phyloP scores from a whole-genome alignment of 2,329 filamentous ascomycete genomes.

The Alternaria brassicae region DNA sequence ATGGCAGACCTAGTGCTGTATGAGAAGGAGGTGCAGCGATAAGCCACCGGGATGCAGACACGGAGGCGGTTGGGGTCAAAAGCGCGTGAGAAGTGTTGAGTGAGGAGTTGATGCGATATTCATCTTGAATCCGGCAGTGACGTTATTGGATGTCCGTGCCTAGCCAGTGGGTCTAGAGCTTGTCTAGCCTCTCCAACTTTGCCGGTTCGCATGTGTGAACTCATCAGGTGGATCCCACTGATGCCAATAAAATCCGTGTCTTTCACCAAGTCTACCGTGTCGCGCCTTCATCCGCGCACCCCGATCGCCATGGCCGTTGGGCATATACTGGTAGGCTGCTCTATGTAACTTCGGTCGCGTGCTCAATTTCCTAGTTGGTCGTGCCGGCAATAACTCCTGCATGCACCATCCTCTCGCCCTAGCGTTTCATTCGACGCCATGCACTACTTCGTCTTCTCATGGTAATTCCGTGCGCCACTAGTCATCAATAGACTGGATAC shows the following conservation, averaged over 20 bases:
- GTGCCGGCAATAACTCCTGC: neutral
- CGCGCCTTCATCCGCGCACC: neutral
- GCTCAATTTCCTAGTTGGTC: constrained; percentile 15
- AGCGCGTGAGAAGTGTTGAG: constrained; percentile 3
- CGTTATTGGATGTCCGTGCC: constrained; percentile 14
- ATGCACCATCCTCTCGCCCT: constrained; percentile 1
- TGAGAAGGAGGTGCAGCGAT: neutral
- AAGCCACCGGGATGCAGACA: constrained; percentile 12
- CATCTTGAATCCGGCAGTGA: constrained; percentile 10
- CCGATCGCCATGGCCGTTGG: neutral
- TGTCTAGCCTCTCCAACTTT: constrained; percentile 7
- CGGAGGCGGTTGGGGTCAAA: neutral
- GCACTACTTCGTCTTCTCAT: neutral
- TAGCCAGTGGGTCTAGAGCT: neutral
- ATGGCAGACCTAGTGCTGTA: constrained; percentile 1
- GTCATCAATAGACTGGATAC: neutral
- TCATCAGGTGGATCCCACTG: neutral
- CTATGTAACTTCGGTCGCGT: constrained; percentile 9
- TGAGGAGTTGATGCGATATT: constrained; percentile 4
- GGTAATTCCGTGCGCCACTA: constrained; percentile 1
- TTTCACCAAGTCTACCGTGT: neutral
- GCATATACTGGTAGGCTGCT: neutral
- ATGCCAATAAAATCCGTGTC: neutral
- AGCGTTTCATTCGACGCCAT: constrained; percentile 6
- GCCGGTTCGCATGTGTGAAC: constrained; percentile 15